These are phyloP conservation scores for Podospora appendiculata DNA, from an alignment of 495 filamentous ascomycete genomes.

Conservation along the genomic window DNA sequence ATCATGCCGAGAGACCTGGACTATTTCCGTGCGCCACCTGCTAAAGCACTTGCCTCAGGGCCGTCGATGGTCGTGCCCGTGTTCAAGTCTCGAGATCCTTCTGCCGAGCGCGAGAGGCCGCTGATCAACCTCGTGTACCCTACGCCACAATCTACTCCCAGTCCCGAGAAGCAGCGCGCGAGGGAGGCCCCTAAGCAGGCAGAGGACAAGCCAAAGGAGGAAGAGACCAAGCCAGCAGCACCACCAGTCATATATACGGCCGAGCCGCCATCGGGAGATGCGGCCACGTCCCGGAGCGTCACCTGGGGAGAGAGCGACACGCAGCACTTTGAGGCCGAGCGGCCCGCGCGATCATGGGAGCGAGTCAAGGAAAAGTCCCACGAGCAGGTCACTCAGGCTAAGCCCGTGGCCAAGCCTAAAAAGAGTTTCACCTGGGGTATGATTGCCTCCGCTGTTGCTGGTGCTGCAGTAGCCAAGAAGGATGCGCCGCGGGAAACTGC, in stretches of 20 bases:
- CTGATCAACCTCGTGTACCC: slow-evolving; percentile 45
- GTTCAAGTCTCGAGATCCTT: slow-evolving; percentile 38
- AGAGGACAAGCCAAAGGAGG: slow-evolving; percentile 7
- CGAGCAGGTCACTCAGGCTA: neutral
- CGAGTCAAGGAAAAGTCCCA: neutral
- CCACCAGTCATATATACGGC: neutral
- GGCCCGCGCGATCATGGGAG: slow-evolving; percentile 33
- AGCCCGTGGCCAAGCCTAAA: slow-evolving; percentile 17
- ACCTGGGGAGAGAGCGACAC: slow-evolving; percentile 56
- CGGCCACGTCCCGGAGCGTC: slow-evolving; percentile 17
- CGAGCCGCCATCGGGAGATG: slow-evolving; percentile 6
- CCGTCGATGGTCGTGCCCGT: slow-evolving; percentile 12
- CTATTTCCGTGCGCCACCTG: slow-evolving; percentile 15
- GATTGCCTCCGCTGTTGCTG: slow-evolving; percentile 28
- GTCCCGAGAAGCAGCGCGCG: slow-evolving; percentile 25
- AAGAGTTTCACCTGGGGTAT: slow-evolving; percentile 32
- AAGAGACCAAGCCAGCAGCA: slow-evolving; percentile 6
- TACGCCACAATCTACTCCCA: slow-evolving; percentile 39
- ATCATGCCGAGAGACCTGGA: slow-evolving; percentile 30
- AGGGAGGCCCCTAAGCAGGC: slow-evolving; percentile 7
- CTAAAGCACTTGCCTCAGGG: neutral
- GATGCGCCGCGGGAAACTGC: neutral
- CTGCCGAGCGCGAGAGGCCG: slow-evolving; percentile 41
- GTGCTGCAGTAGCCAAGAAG: neutral
- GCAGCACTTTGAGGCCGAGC: slow-evolving; percentile 51